Evolutionary conservation across 2,329 filamentous ascomycete genomes (phyloP).

Genomic region (Monilinia fructicola): DNA sequence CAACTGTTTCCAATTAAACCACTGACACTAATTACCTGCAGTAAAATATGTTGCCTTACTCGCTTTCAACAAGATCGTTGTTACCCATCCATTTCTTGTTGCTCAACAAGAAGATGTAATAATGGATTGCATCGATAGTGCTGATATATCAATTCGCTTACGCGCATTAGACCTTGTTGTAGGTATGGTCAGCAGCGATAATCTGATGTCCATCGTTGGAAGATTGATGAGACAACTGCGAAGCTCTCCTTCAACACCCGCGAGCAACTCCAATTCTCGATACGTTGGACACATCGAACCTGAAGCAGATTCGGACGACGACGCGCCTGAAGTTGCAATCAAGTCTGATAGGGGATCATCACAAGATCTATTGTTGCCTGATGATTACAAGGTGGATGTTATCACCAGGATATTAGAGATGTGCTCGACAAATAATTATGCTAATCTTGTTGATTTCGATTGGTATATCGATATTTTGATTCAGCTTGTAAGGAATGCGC

Average conservation of each 20-base stretch:
- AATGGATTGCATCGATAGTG: constrained; percentile 90
- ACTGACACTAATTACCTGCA: constrained; percentile 41
- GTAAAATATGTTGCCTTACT: constrained; percentile 97
- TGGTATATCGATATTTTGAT: constrained; percentile 94
- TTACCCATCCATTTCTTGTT: constrained; percentile 84
- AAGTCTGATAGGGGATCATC: constrained; percentile 52
- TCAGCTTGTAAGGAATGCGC: constrained; percentile 75
- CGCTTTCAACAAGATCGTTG: constrained; percentile 92
- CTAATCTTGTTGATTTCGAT: constrained; percentile 84
- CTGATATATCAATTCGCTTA: constrained; percentile 92
- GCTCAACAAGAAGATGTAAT: constrained; percentile 95
- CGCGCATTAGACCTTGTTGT: constrained; percentile 89
- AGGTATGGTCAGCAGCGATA: constrained; percentile 89
- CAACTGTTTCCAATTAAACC: constrained; percentile 18
- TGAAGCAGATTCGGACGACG: constrained; percentile 53
- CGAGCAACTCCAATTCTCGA: constrained; percentile 49
- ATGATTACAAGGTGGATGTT: constrained; percentile 82
- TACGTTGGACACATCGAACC: constrained; percentile 42
- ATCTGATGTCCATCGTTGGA: constrained; percentile 78
- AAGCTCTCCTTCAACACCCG: constrained; percentile 55
- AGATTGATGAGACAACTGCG: constrained; percentile 85
- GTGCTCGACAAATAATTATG: constrained; percentile 87
- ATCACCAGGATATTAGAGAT: constrained; percentile 82
- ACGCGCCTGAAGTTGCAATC: constrained; percentile 51
- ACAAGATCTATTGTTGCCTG: constrained; percentile 66